Percentiles rank a stretch among this genome's conserved stretches.
Conservation (phyloP, 1,284 basidiomycete genomes). For the Ganoderma boninense region DNA sequence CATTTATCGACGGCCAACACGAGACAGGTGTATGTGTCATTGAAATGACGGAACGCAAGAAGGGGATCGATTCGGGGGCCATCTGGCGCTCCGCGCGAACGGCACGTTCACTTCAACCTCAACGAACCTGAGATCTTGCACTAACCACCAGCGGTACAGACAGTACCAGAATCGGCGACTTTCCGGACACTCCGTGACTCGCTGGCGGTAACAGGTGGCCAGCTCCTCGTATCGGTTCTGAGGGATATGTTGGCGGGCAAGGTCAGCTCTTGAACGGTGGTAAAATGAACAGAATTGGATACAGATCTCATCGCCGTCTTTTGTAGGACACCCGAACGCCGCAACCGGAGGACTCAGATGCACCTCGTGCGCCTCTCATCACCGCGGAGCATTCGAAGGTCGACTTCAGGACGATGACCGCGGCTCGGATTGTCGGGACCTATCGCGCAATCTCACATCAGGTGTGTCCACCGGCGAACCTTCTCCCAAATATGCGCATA, state of each 20-base stretch:
- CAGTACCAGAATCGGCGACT: slow-evolving; percentile 54
- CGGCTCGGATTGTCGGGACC: slow-evolving; percentile 61
- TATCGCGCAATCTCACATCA: slow-evolving; percentile 82
- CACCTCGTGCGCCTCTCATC: slow-evolving; percentile 71
- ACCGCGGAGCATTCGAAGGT: slow-evolving; percentile 60
- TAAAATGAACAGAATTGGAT: too few species aligned
- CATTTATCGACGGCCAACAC: slow-evolving; percentile 69
- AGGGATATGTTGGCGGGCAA: slow-evolving; percentile 65
- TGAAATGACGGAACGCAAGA: slow-evolving; percentile 63
- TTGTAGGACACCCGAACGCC: slow-evolving; percentile 50
- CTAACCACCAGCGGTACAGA: slow-evolving; percentile 42
- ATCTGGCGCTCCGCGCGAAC: slow-evolving; percentile 58
- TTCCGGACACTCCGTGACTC: slow-evolving; percentile 67
- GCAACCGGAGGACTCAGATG: slow-evolving; percentile 50
- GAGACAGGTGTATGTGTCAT: slow-evolving; percentile 79
- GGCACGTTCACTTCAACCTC: slow-evolving; percentile 41
- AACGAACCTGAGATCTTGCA: neutral
- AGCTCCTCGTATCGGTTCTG: slow-evolving; percentile 76
- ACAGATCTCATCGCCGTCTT: neutral
- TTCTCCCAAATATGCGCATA: neutral
- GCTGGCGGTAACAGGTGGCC: slow-evolving; percentile 74
- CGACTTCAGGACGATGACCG: slow-evolving; percentile 66
- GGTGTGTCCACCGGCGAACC: slow-evolving; percentile 45
- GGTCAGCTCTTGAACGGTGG: slow-evolving; percentile 43
- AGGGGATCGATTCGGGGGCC: slow-evolving; percentile 69